Evolutionary conservation across 2,329 filamentous ascomycete genomes (phyloP), one percentile per base, ranked within the genome.

Genomic region (Aspergillus candidus): DNA sequence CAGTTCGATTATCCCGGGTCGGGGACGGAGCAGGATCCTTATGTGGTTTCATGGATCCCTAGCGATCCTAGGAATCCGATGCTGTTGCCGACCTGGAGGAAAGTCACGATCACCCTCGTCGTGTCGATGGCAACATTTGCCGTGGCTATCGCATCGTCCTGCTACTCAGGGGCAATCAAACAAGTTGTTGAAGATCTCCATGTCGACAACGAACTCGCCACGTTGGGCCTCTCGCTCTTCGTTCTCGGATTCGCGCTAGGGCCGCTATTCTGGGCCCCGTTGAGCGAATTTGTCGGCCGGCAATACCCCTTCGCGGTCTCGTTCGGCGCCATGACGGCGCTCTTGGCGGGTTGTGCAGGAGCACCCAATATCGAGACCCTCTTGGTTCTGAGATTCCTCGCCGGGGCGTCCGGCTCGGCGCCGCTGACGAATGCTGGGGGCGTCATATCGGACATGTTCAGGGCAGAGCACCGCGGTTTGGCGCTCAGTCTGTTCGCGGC

Each of bases 301-400:
- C 29, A 33, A 11, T 41, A 33, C 32, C 39, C 39, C 14, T 27
- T 41, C 31, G 29, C 18, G 14, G 32, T 31, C 3, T 32, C 32
- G 4, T 17, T 41, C 5, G 34, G 34, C 31, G 31, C 15, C 8
- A 34, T 27, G n/a, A 41, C 17, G 17, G 27, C 35, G 11, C 35
- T 41, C 17, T 27, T 33, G 3, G 29, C 35, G 4, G 39, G 29
- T 11, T 27, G 15, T 8, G 39, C 39, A 14, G 35, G 32, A 13
- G 39, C 31, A 29, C 34, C 34, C 18, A 33, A 44, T 22, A 33
- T 40, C 18, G 36, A 44, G n/a, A 47, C 44, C 0, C 31, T 47
- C 12, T 40, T 47, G 40, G n/a, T 47, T 11, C 34, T 41, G 5
- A 32, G 44, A 4, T 47, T 47, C 32, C 42, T 43, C 14, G 40